A percentile compares a stretch with the other conserved stretches of the same genome.
Evolutionary conservation across 164 flowering plant genomes (phyloP).

Genomic region (Tinospora cordifolia): DNA sequence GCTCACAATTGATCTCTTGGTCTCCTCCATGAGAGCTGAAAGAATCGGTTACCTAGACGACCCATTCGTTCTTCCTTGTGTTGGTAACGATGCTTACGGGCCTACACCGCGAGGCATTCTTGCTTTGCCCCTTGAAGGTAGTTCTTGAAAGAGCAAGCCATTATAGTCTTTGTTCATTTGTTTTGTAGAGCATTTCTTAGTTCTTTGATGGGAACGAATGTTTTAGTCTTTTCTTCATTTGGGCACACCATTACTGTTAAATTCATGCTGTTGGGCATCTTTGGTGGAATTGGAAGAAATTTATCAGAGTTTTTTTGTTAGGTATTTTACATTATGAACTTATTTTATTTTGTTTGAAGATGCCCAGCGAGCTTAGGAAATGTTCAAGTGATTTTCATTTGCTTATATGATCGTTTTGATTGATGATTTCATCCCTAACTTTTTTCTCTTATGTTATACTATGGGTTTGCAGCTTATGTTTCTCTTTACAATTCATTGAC

Average conservation of each 20-base stretch:
- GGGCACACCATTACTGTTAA: not conserved
- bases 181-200: not conserved
- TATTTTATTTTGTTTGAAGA: not conserved
- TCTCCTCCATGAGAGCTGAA: constrained; percentile 54
- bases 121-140: constrained; percentile 69
- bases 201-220: not conserved
- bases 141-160: not conserved
- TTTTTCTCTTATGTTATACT: not conserved
- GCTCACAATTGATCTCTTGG: constrained; percentile 63
- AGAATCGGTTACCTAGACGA: constrained; percentile 68
- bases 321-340: not conserved
- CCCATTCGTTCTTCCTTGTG: constrained; percentile 67
- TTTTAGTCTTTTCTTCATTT: not conserved
- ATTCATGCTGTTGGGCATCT: not conserved
- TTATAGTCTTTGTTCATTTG: not conserved
- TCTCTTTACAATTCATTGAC: constrained; percentile 40
- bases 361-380: no score
- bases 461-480: constrained; percentile 54
- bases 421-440: not conserved
- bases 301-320: not conserved
- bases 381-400: not conserved
- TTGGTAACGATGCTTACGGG: constrained; percentile 80
- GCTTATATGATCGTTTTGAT: not conserved
- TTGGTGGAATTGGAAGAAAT: not conserved
- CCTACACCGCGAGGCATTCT: constrained; percentile 52